Base-by-base conservation (phyloP, 768 basidiomycete species). In the Sutorius australiensis region DNA sequence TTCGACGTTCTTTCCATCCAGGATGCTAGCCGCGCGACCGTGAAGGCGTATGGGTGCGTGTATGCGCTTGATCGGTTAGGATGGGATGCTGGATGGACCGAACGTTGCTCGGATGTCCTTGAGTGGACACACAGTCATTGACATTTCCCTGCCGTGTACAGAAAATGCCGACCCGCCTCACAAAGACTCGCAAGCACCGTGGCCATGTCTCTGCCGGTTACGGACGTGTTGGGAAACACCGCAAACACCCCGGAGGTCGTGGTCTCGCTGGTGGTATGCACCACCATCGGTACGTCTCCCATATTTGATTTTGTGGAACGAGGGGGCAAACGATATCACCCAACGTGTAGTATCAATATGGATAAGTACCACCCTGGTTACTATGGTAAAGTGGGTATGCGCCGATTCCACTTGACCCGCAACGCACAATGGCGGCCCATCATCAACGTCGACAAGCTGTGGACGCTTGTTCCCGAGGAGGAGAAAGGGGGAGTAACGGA, bases 381-480 rank as follows among this genome's bases (percentile, higher is more conserved):
- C 92, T 98, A 95, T 74, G 95, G 95, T 81, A 98, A 98, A 79
- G 92, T 95, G 72, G 97, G 97, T 92, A 99, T 99, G 95, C 86
- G 97, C 71, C 87, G 87, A 75, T 99, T 89, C 90, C 97, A 99
- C 73, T 75, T 93, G 58, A 93, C 90, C 51, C 87, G 86, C 75
- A 97, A 97, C 75, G 74, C 80, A 62, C 80, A 84, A 75, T 97
- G 92, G 94, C 83, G 88, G 58, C 94, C 95, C 17, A 89, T 87
- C 71, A 91, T 99, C 87, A 99, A 99, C 79, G 86, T 98, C 73
- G 97, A 98, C 83, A 95, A 95, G 78, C 81, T 95, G 48, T 92
- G 92, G 92, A 80, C 83, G 58, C 87, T 97, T 66, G 87, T 97
- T 28, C 91, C 93, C 34, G 83, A 76, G 48, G 87, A 81, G 68